These are phyloP conservation scores for Favolaschia claudopus DNA, from an alignment of 768 basidiomycete genomes.

Conservation along the genomic window DNA sequence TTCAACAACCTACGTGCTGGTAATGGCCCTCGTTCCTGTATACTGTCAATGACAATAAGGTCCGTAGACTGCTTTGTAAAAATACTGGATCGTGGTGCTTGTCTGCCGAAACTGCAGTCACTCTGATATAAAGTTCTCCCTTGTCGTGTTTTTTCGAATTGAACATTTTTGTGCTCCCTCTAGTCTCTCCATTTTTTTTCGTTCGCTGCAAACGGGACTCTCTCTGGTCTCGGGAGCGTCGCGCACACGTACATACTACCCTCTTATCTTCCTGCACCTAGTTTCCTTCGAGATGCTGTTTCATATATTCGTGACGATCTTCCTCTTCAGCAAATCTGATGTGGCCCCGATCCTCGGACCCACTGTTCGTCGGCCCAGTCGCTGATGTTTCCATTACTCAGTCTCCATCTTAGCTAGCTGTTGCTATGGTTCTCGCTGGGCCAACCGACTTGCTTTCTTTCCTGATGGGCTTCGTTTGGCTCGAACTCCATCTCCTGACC, in stretches of 20 bases:
- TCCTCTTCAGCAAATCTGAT: slow-evolving; percentile 8
- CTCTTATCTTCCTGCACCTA: no score
- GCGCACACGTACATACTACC: no score
- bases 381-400: background rate
- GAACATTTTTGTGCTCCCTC: background rate
- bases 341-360: slow-evolving; percentile 3
- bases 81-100: no score
- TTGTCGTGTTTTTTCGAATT: no score
- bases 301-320: background rate
- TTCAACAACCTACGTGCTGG: no score
- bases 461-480: slow-evolving; percentile 13
- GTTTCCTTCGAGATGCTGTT: background rate
- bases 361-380: background rate
- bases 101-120: no score
- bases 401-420: slow-evolving; percentile 9
- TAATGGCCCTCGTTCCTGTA: no score
- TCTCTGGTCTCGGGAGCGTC: no score
- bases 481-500: slow-evolving; percentile 21
- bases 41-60: no score
- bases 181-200: background rate
- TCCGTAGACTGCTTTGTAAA: no score
- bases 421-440: slow-evolving; percentile 11
- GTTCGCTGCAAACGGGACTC: background rate
- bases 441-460: slow-evolving; percentile 7
- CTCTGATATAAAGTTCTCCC: no score